Conservation (phyloP, 2,329 filamentous ascomycete species). For the Alternaria consortialis region DNA sequence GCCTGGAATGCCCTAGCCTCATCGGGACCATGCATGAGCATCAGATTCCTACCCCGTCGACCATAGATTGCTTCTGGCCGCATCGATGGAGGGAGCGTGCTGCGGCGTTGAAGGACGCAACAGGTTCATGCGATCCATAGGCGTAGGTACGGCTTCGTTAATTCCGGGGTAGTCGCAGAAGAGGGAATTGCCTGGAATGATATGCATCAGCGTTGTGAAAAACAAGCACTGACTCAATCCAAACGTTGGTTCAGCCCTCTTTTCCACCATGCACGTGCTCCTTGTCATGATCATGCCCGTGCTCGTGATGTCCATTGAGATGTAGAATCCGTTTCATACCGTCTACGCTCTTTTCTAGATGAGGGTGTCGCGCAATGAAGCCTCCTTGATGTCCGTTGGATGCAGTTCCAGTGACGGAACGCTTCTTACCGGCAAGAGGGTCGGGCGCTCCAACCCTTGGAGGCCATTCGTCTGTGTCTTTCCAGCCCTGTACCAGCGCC, state of each 20-base stretch:
- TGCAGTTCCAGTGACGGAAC: constrained; percentile 24
- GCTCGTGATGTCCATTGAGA: constrained; percentile 36
- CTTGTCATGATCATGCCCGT: constrained; percentile 10
- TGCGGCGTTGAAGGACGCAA: neutral
- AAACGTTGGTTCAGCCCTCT: constrained; percentile 14
- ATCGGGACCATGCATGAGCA: neutral
- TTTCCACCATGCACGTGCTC: constrained; percentile 17
- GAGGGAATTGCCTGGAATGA: neutral
- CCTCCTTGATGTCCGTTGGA: constrained; percentile 31
- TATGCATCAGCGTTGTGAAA: constrained; percentile 2
- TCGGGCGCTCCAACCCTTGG: constrained; percentile 66
- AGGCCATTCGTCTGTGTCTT: constrained; percentile 92
- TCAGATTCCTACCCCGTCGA: neutral
- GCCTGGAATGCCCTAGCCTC: neutral
- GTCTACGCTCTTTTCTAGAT: constrained; percentile 56
- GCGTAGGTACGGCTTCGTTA: neutral
- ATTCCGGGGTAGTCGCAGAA: neutral
- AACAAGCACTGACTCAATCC: neutral
- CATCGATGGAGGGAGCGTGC: neutral
- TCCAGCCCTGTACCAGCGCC: constrained; percentile 89
- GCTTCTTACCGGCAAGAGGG: constrained; percentile 54
- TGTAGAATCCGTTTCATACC: constrained; percentile 57
- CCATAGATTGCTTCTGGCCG: neutral
- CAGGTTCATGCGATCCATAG: neutral
- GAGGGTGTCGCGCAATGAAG: constrained; percentile 50